Evolutionary conservation across 2,329 filamentous ascomycete genomes (phyloP).

Genomic region (Paecilomyces dactylethromorphus): DNA sequence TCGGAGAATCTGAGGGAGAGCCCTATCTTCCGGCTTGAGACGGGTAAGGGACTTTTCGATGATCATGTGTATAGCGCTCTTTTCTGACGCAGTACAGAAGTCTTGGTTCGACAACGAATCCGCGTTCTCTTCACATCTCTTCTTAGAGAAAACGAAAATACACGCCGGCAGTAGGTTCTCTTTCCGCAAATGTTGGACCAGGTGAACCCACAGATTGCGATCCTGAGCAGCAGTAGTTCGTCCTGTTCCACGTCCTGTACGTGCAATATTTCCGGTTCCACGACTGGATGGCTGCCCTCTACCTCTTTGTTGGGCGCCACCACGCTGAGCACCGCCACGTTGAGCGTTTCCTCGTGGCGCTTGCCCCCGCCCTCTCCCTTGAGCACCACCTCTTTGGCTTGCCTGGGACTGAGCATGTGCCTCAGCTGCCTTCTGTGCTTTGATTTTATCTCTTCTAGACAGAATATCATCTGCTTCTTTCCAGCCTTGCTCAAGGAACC

Average conservation of each 20-base stretch:
- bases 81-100: slow-evolving; percentile 87
- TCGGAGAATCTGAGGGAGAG: slow-evolving; percentile 85
- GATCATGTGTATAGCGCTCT: slow-evolving; percentile 95
- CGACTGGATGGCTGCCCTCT: slow-evolving; percentile 52
- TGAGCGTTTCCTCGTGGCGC: slow-evolving; percentile 43
- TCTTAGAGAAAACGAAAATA: slow-evolving; percentile 98
- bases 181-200: slow-evolving; percentile 86
- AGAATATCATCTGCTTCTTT: slow-evolving; percentile 83
- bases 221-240: slow-evolving; percentile 88
- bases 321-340: slow-evolving; percentile 36
- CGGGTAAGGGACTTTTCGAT: slow-evolving; percentile 91
- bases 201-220: slow-evolving; percentile 91
- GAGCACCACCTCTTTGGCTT: slow-evolving; percentile 47
- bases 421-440: slow-evolving; percentile 47
- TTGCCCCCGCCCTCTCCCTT: slow-evolving; percentile 49
- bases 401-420: slow-evolving; percentile 46
- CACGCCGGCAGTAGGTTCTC: slow-evolving; percentile 82
- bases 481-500: slow-evolving; percentile 87
- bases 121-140: slow-evolving; percentile 93
- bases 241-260: slow-evolving; percentile 76
- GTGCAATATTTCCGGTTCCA: slow-evolving; percentile 77
- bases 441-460: slow-evolving; percentile 73
- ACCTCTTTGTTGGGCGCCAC: slow-evolving; percentile 46
- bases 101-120: slow-evolving; percentile 92
- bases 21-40: slow-evolving; percentile 80